Conservation (phyloP, 805 yeast genomes). For the Candida succiphila region DNA sequence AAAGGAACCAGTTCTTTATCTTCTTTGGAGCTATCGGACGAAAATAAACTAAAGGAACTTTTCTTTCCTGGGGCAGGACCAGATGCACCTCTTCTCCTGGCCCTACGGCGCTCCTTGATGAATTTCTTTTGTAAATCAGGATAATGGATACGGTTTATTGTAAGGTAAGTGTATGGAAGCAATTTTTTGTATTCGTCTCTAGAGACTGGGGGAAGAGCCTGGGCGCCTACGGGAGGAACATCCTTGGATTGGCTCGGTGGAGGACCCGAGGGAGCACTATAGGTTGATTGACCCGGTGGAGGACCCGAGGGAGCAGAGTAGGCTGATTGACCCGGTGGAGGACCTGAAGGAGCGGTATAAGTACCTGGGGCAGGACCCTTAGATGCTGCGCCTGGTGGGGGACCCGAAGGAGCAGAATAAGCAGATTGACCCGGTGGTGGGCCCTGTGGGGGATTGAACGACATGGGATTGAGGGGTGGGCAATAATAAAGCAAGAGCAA, state of each 20-base stretch:
- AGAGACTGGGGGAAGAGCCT: conserved; percentile 1
- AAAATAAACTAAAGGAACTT: conserved; percentile 7
- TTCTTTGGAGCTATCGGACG: conserved; percentile 5
- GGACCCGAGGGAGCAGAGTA: conserved; percentile 1
- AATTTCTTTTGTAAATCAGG: conserved; percentile 14
- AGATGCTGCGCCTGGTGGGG: neutral
- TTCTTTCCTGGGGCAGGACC: conserved; percentile 8
- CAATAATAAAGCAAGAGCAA: too few relatives aligned
- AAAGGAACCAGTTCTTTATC: conserved; percentile 8
- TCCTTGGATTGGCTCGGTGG: conserved; percentile 4
- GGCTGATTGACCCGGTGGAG: neutral
- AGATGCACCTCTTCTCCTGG: neutral
- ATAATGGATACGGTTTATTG: conserved; percentile 12
- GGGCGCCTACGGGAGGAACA: too few relatives aligned
- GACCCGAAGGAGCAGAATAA: neutral
- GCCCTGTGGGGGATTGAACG: neutral
- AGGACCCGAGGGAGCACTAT: conserved; percentile 10
- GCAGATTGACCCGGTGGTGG: neutral
- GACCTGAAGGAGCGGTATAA: neutral
- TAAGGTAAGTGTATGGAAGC: conserved; percentile 10
- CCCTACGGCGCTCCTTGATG: conserved; percentile 4
- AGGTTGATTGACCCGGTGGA: conserved; percentile 2
- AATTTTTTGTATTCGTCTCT: conserved; percentile 9
- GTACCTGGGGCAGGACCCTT: too few relatives aligned
- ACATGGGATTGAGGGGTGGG: too few relatives aligned